These are phyloP conservation scores for Protomyces macrosporus DNA, from an alignment of 1,139 yeast genomes.

Conservation along the genomic window DNA sequence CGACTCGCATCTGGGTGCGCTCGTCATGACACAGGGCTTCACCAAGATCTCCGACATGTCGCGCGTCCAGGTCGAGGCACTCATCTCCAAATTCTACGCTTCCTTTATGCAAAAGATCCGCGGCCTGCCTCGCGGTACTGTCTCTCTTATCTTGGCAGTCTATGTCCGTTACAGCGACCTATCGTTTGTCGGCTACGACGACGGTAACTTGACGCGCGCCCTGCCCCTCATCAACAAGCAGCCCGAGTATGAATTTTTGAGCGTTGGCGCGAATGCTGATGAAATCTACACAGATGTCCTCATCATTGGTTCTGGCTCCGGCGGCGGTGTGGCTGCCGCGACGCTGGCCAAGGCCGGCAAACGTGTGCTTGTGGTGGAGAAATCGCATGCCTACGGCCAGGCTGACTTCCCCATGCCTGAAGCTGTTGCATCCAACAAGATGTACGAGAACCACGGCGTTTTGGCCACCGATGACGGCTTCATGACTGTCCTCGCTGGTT, in stretches of 20 bases:
- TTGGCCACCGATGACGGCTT: constrained; percentile 42
- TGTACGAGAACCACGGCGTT: constrained; percentile 47
- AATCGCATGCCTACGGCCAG: constrained; percentile 47
- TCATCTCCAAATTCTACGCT: constrained; percentile 7
- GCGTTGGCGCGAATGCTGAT: constrained; percentile 20
- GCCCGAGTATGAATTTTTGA: constrained; percentile 19
- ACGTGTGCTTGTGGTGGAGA: constrained; percentile 50
- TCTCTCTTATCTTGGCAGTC: background rate
- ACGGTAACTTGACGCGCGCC: constrained; percentile 1
- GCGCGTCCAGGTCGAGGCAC: constrained; percentile 3
- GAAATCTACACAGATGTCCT: constrained; percentile 41
- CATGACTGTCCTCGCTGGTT: constrained; percentile 48
- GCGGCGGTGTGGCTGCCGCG: constrained; percentile 56
- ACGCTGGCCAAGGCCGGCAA: constrained; percentile 47
- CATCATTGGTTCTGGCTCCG: constrained; percentile 55
- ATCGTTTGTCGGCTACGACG: constrained; percentile 10
- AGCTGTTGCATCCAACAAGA: constrained; percentile 40
- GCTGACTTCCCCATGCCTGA: constrained; percentile 45
- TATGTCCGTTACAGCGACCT: constrained; percentile 5
- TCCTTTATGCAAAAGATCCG: constrained; percentile 13
- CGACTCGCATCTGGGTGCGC: constrained; percentile 14
- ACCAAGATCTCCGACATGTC: constrained; percentile 15
- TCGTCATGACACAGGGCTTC: constrained; percentile 11
- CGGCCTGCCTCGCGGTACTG: constrained; percentile 11
- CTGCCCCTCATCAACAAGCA: background rate